Percentiles rank a stretch among this genome's conserved stretches.
Conservation (phyloP, 352 stramenopile species). For the Phytopythium oedochilum region DNA sequence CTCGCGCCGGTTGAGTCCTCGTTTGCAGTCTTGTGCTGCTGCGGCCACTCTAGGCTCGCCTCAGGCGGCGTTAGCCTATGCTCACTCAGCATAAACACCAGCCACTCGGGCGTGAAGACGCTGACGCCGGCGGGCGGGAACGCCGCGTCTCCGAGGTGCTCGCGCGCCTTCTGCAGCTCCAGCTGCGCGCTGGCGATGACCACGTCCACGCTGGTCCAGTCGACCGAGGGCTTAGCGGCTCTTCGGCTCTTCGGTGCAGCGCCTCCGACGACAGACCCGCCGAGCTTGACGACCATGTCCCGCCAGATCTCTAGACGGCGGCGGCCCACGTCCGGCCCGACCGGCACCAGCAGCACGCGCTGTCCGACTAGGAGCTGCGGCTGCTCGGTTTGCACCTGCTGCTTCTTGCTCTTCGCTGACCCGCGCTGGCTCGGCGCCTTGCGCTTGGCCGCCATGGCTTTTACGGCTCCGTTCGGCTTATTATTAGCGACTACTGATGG, state of each 20-base stretch:
- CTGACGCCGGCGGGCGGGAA: slow-evolving; percentile 31
- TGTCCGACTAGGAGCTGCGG: slow-evolving; percentile 25
- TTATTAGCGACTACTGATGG: background rate
- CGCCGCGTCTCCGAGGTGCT: slow-evolving; percentile 20
- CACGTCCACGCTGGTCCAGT: slow-evolving; percentile 42
- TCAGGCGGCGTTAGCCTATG: slow-evolving; percentile 26
- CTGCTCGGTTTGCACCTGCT: background rate
- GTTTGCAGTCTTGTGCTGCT: slow-evolving; percentile 18
- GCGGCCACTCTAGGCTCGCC: slow-evolving; percentile 31
- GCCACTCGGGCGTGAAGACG: slow-evolving; percentile 58
- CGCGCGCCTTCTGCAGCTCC: slow-evolving; percentile 22
- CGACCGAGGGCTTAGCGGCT: slow-evolving; percentile 6
- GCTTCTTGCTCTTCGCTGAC: slow-evolving; percentile 16
- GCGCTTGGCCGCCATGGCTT: background rate
- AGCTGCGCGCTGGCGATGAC: slow-evolving; percentile 43
- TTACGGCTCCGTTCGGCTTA: background rate
- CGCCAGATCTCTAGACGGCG: slow-evolving; percentile 62
- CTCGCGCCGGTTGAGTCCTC: slow-evolving; percentile 7
- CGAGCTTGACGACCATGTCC: slow-evolving; percentile 47
- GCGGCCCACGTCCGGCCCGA: slow-evolving; percentile 59
- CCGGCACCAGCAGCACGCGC: slow-evolving; percentile 43
- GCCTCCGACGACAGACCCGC: slow-evolving; percentile 27
- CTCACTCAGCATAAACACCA: slow-evolving; percentile 44
- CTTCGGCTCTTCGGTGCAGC: background rate
- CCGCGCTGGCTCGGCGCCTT: slow-evolving; percentile 2